Conservation (phyloP, 106 monocot species). For the Apostasia shenzhenica region DNA sequence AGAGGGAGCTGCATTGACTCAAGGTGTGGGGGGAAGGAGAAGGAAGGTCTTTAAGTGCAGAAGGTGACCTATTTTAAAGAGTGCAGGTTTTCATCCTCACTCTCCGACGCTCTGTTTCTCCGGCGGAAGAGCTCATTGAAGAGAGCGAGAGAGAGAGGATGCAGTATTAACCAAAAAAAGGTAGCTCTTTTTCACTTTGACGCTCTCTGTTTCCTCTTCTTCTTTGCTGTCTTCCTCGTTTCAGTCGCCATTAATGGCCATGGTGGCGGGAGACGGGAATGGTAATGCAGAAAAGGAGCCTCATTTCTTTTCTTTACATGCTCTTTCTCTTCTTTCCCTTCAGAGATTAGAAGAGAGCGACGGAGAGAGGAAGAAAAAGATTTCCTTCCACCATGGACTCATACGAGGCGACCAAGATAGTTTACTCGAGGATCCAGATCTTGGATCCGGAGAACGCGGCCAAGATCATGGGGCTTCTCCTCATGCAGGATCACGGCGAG, state of each 20-base stretch:
- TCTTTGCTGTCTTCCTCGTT: too few species aligned
- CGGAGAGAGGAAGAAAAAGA: background rate
- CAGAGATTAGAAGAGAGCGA: background rate
- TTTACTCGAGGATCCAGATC: slow-evolving; percentile 79
- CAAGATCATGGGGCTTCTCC: slow-evolving; percentile 94
- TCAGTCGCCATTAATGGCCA: too few species aligned
- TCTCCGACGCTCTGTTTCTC: background rate
- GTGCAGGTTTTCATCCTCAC: background rate
- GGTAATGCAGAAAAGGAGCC: too few species aligned
- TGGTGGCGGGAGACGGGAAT: too few species aligned
- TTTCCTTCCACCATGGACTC: slow-evolving; percentile 55
- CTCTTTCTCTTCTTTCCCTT: background rate
- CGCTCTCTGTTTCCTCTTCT: background rate
- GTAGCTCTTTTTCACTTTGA: background rate
- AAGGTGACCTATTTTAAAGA: background rate
- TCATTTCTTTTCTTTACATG: too few species aligned
- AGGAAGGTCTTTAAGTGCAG: background rate
- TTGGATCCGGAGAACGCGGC: slow-evolving; percentile 89
- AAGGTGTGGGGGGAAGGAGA: background rate
- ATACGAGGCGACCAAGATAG: slow-evolving; percentile 90
- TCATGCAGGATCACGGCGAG: slow-evolving; percentile 91
- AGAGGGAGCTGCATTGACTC: background rate
- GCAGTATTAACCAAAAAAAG: background rate
- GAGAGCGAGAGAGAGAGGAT: background rate
- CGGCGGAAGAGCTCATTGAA: background rate